Evolutionary conservation across 228 moss, liverwort and hornwort species (phyloP).

Genomic region (Sphagnum magellanicum): DNA sequence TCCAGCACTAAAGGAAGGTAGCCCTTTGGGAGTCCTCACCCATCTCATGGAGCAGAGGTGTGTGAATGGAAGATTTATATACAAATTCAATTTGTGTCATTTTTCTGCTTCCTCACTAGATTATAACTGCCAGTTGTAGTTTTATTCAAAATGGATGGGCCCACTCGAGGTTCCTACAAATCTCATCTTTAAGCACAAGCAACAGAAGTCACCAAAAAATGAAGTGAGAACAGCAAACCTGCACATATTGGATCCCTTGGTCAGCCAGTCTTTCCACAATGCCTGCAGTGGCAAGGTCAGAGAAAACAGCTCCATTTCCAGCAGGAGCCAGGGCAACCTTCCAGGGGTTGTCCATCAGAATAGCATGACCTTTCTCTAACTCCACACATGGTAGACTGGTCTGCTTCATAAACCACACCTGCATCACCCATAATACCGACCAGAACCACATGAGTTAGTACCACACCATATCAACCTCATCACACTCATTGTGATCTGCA

Average conservation of each 20-base stretch:
- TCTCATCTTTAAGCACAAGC: neutral
- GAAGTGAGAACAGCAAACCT: conserved; percentile 32
- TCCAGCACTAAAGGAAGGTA: no score
- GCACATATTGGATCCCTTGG: conserved; percentile 69
- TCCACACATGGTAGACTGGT: conserved; percentile 80
- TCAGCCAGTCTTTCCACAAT: conserved; percentile 50
- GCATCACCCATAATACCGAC: neutral
- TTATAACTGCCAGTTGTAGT: no score
- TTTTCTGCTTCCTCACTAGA: no score
- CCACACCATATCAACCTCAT: no score
- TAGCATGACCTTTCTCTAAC: conserved; percentile 44
- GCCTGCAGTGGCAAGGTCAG: conserved; percentile 49
- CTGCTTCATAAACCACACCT: conserved; percentile 97
- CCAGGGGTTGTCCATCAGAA: conserved; percentile 92
- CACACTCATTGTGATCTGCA: no score
- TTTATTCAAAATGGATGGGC: no score
- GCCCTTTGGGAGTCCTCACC: no score
- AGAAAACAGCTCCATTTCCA: conserved; percentile 85
- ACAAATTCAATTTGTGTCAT: no score
- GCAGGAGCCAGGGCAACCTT: conserved; percentile 79
- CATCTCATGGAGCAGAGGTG: no score
- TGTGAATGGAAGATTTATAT: no score
- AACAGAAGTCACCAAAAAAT: neutral
- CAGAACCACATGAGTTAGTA: no score
- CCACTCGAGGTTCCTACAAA: no score